Conservation (phyloP, 2,329 filamentous ascomycete genomes). For the Trichoderma endophyticum region DNA sequence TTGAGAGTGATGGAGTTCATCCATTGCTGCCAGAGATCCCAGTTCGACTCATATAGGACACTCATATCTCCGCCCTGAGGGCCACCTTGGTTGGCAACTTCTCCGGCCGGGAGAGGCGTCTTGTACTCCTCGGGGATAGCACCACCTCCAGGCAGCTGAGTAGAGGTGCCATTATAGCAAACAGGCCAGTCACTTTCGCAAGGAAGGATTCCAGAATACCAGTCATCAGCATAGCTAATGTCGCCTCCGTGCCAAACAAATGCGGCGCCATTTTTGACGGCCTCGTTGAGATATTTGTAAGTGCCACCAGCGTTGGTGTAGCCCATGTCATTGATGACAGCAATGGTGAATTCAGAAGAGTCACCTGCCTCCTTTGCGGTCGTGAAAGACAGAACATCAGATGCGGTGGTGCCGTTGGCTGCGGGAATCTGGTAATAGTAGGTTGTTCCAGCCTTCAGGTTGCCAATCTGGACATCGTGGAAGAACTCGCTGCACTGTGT, state of each 20-base stretch:
- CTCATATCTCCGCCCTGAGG: slow-evolving; percentile 3
- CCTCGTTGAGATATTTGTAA: slow-evolving; percentile 5
- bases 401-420: slow-evolving; percentile 6
- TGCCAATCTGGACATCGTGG: slow-evolving; percentile 4
- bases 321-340: slow-evolving; percentile 1
- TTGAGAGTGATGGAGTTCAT: not conserved
- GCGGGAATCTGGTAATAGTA: slow-evolving; percentile 11
- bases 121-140: not conserved
- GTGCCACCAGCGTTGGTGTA: slow-evolving; percentile 6
- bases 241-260: slow-evolving; percentile 11
- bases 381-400: not conserved
- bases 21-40: slow-evolving; percentile 12
- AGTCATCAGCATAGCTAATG: slow-evolving; percentile 8
- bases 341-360: not conserved
- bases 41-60: slow-evolving; percentile 3
- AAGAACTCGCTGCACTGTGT: slow-evolving; percentile 14
- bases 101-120: not conserved
- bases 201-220: not conserved
- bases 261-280: not conserved
- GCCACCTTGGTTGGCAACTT: slow-evolving; percentile 4
- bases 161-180: not conserved
- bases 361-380: slow-evolving; percentile 1
- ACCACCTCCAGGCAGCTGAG: not conserved
- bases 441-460: not conserved
- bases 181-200: slow-evolving; percentile 9